phyloP scores from a whole-genome alignment of 78 protist species.

The Speleostelium caveatum region DNA sequence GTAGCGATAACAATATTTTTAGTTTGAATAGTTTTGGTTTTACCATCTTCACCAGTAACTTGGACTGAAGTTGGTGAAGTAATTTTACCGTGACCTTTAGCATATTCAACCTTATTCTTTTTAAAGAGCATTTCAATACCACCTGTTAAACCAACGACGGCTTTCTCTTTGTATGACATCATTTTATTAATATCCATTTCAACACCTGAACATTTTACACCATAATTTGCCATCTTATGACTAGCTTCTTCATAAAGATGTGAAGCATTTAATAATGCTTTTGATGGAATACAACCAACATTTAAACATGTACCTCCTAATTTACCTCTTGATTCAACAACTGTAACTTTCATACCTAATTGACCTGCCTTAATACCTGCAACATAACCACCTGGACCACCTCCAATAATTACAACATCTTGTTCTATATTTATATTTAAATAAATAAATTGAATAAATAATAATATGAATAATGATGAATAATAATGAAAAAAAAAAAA shows the following conservation, averaged over 20 bases:
- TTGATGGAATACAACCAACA: constrained; percentile 99
- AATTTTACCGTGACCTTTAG: constrained; percentile 92
- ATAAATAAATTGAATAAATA: not conserved
- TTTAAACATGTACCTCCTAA: constrained; percentile 99
- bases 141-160: constrained; percentile 84
- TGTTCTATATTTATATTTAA: constrained; percentile 35
- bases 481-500: no score
- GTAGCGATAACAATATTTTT: constrained; percentile 97
- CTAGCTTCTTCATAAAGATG: constrained; percentile 94
- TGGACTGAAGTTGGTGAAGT: constrained; percentile 69
- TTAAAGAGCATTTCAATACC: constrained; percentile 98
- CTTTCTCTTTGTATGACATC: constrained; percentile 91
- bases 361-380: constrained; percentile 99
- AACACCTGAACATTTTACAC: constrained; percentile 84
- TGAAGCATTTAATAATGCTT: constrained; percentile 98
- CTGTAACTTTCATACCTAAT: constrained; percentile 93
- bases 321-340: constrained; percentile 92
- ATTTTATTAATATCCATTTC: constrained; percentile 82
- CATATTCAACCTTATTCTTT: constrained; percentile 95
- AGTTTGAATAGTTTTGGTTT: constrained; percentile 53
- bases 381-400: constrained; percentile 99
- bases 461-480: not conserved
- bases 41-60: constrained; percentile 85
- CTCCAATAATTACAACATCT: constrained; percentile 98
- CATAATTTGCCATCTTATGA: constrained; percentile 81